Evolutionary conservation across 768 basidiomycete species (phyloP).

Genomic region (Rhizopogon salebrosus): DNA sequence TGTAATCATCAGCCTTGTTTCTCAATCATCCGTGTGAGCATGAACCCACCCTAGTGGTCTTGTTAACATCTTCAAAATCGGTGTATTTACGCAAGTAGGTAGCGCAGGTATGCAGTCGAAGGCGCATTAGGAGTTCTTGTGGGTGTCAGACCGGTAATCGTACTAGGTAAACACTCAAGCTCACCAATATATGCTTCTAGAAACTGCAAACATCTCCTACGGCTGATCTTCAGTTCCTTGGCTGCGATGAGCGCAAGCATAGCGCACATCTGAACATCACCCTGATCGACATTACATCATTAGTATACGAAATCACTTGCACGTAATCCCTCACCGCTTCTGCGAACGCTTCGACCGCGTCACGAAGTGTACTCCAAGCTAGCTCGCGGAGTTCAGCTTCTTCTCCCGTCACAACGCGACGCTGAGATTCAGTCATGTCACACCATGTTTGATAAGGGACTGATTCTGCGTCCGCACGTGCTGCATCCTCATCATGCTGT

Average conservation of each 20-base stretch:
- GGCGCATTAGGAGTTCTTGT: slow-evolving; percentile 58
- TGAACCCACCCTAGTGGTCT: slow-evolving; percentile 45
- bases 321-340: slow-evolving; percentile 43
- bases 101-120: slow-evolving; percentile 59
- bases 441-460: slow-evolving; percentile 15
- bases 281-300: slow-evolving; percentile 35
- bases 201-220: slow-evolving; percentile 43
- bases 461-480: slow-evolving; percentile 24
- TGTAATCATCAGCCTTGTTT: neutral
- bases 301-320: neutral
- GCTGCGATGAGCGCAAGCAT: slow-evolving; percentile 61
- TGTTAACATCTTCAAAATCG: slow-evolving; percentile 43
- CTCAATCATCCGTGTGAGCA: neutral
- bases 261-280: slow-evolving; percentile 78
- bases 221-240: slow-evolving; percentile 48
- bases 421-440: slow-evolving; percentile 19
- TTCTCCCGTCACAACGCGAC: slow-evolving; percentile 33
- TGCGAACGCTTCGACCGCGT: slow-evolving; percentile 55
- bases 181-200: slow-evolving; percentile 72
- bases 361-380: slow-evolving; percentile 51
- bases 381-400: slow-evolving; percentile 48
- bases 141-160: neutral
- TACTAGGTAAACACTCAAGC: slow-evolving; percentile 11
- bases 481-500: slow-evolving; percentile 15
- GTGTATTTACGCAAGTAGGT: slow-evolving; percentile 74